Evolutionary conservation across 2,329 filamentous ascomycete genomes (phyloP), one percentile per base, ranked within the genome.

Genomic region (Cladosporium sphaerospermum): DNA sequence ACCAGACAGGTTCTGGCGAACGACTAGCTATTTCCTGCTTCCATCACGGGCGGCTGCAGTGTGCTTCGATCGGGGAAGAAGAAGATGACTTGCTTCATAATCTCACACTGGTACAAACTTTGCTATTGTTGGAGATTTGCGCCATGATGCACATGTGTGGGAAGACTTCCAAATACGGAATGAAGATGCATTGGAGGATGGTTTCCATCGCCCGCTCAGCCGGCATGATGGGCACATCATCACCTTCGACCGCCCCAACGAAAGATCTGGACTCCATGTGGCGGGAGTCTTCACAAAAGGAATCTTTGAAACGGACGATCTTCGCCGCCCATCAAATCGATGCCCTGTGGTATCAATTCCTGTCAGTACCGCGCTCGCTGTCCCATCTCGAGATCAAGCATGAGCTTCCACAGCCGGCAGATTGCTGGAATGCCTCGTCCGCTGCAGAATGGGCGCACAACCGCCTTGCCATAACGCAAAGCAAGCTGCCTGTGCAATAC

Each of bases 321-420:
- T 72, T 73, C 47, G 70, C 72, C 9, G 64, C 71, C 0, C 72
- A 75, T 54, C 72, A 75, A 52, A 64, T 74, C 23, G 73, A 75
- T 52, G 65, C 72, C 0, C 56, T 74, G 2, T 74, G 71, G 69
- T 75, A 75, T 54, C 71, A 74, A 46, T 65, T 74, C 46, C 60
- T 74, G 9, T 71, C 68, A 1, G 62, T 71, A 13, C 69, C 69
- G 5, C 64, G 69, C 4, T 62, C 59, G 7, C 57, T 72, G 11
- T 71, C 69, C 1, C 66, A 75, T 41, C 61, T 75, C 3, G 73
- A 75, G 60, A 69, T 75, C 56, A 75, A 74, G 55, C 70, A 74
- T 49, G 67, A 72, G 13, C 61, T 75, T 3, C 73, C 73, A 1
- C 73, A 69, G 45, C 67, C 70, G 0, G 63, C 66, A 43, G 63